A percentile compares a stretch with the other conserved stretches of the same genome.
Conservation (phyloP, 805 yeast species). For the Candida odintsovae region DNA sequence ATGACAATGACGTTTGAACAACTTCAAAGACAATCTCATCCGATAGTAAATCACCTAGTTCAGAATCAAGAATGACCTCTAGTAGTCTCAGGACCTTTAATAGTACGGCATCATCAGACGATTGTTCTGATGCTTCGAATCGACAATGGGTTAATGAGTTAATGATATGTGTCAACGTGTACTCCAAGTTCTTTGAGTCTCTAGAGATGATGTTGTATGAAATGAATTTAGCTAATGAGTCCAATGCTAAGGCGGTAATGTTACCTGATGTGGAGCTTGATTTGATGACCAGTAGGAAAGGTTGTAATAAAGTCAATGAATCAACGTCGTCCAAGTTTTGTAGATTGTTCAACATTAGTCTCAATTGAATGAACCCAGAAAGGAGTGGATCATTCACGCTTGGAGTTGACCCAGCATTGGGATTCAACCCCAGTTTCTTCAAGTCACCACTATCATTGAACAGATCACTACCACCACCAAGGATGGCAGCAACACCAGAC, state of each 20-base stretch:
- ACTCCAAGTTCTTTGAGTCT: conserved; percentile 47
- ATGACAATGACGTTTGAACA: conserved; percentile 81
- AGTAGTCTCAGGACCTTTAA: conserved; percentile 74
- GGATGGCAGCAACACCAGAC: conserved; percentile 77
- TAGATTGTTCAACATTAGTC: conserved; percentile 61
- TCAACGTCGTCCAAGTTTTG: conserved; percentile 52
- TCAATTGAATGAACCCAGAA: conserved; percentile 72
- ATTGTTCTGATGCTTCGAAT: conserved; percentile 91
- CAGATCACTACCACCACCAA: conserved; percentile 54
- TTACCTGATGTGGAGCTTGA: conserved; percentile 82
- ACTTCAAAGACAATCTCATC: conserved; percentile 85
- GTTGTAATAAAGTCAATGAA: conserved; percentile 71
- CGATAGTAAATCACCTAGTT: conserved; percentile 58
- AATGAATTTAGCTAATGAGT: conserved; percentile 68
- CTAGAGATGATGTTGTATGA: conserved; percentile 59
- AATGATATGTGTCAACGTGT: conserved; percentile 55
- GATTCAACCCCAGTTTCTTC: conserved; percentile 20
- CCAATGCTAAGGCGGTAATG: conserved; percentile 76
- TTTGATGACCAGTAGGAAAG: conserved; percentile 78
- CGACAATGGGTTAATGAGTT: conserved; percentile 84
- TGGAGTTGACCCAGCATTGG: conserved; percentile 17
- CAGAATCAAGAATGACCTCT: conserved; percentile 61
- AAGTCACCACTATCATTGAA: conserved; percentile 40
- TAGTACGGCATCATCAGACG: conserved; percentile 86
- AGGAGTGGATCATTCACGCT: conserved; percentile 54